Evolutionary conservation across 164 flowering plant genomes (phyloP), one percentile per base, ranked within the genome.

Genomic region (Malania oleifera): DNA sequence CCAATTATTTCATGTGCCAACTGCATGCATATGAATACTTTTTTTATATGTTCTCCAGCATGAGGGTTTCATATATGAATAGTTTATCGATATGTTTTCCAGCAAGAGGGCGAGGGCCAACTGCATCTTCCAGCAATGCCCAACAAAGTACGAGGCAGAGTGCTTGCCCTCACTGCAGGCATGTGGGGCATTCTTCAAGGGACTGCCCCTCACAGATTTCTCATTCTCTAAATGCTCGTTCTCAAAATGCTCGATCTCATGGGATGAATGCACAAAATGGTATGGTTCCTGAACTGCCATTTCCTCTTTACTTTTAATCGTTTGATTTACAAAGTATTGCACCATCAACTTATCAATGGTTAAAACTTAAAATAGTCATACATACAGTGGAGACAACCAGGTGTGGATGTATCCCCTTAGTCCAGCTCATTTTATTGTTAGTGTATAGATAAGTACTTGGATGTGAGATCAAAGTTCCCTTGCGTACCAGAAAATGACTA

Each of bases 121-220:
- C 72, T 48, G 26, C 83, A 66, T 51, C 82, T 47, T 64, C 86
- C 26, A 61, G 65, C 62, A 75, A 52, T 65, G 62, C 51, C 44
- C 87, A 75, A 52, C 70, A 70, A 65, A 70, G 73, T 56, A 53
- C 70, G 27, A 73, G 81, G 65, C 85, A 67, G 39, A 59, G 25
- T 52, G 62, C 73, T 50, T 85, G 91, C 59, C 58, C 49, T 2
- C 73, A 80, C 74, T 89, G 97, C 64, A 75, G 82, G 62, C 88
- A 82, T 67, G 62, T 70, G 14, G 87, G 89, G 49, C 95, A 87
- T 75, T 62, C 82, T 66, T 81, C 91, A 22, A 68, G 58, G 65
- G 72, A 73, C 55, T 89, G 89, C 61, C 95, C 92, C 67, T 75
- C 82, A 31, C 79, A 70, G 57, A 51, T 15, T 60, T 58, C 82